Conservation (phyloP, 2,329 filamentous ascomycete genomes). For the Xylaria sp. region DNA sequence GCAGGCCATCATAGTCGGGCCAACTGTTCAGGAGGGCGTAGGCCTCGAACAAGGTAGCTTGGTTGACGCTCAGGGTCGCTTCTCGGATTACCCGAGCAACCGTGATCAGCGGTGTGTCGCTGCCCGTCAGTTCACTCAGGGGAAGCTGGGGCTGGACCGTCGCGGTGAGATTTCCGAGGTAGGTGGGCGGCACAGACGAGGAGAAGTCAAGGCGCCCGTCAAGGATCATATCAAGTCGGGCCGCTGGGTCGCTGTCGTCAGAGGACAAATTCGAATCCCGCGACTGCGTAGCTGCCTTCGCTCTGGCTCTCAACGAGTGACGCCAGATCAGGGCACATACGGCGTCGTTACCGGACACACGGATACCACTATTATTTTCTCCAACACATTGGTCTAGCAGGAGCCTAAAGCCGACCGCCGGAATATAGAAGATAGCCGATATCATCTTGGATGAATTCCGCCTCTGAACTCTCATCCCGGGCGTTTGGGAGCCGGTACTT, state of each 20-base stretch:
- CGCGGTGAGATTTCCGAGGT: constrained; percentile 28
- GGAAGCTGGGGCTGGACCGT: not conserved
- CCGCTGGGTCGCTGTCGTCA: too few relatives aligned
- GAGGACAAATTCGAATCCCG: too few relatives aligned
- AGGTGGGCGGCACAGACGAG: constrained; percentile 4
- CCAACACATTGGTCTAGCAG: too few relatives aligned
- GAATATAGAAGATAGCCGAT: too few relatives aligned
- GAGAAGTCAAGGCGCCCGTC: constrained; percentile 25
- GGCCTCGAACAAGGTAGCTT: constrained; percentile 8
- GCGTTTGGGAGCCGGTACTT: too few relatives aligned
- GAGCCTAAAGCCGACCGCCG: too few relatives aligned
- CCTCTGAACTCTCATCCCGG: too few relatives aligned
- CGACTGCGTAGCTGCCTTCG: not conserved
- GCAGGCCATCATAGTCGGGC: constrained; percentile 14
- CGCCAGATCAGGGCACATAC: constrained; percentile 29
- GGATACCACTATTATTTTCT: too few relatives aligned
- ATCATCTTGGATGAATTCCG: too few relatives aligned
- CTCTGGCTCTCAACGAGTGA: constrained; percentile 11
- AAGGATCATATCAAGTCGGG: too few relatives aligned
- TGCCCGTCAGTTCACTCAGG: not conserved
- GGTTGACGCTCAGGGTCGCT: not conserved
- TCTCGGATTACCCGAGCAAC: constrained; percentile 20
- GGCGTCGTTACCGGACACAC: constrained; percentile 22
- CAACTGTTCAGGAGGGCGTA: constrained; percentile 14
- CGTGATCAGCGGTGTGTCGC: not conserved